These are phyloP conservation scores for Pseudocercospora fuligena DNA, from an alignment of 2,329 filamentous ascomycete genomes.

Conservation along the genomic window DNA sequence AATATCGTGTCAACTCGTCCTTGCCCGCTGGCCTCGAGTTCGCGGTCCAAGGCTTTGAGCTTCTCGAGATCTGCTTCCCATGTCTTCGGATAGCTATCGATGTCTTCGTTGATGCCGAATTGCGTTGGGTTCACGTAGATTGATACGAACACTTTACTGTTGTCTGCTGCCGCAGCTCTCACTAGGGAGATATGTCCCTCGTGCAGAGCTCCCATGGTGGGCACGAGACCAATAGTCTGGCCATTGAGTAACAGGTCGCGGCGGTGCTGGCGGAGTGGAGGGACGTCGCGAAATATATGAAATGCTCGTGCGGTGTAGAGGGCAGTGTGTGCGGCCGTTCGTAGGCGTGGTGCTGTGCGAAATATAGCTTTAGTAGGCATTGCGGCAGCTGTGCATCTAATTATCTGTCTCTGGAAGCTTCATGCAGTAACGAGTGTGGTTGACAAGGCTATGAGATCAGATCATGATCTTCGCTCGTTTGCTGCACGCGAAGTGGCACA, in stretches of 20 bases:
- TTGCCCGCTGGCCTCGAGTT: constrained; percentile 60
- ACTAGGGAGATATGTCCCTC: constrained; percentile 86
- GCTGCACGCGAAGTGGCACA: neutral
- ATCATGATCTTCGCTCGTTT: neutral
- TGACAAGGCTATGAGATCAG: neutral
- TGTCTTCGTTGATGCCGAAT: constrained; percentile 87
- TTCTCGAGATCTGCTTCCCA: constrained; percentile 77
- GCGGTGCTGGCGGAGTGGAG: constrained; percentile 72
- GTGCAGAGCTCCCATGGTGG: constrained; percentile 98
- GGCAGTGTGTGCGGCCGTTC: neutral
- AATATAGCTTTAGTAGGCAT: neutral
- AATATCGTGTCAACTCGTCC: constrained; percentile 84
- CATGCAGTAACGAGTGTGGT: neutral
- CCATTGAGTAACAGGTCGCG: constrained; percentile 67
- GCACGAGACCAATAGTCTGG: constrained; percentile 82
- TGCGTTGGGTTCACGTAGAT: constrained; percentile 97
- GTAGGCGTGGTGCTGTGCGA: neutral
- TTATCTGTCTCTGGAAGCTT: neutral
- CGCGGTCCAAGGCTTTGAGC: constrained; percentile 70
- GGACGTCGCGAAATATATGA: constrained; percentile 76
- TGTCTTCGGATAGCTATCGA: constrained; percentile 86
- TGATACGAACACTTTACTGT: constrained; percentile 84
- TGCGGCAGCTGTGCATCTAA: neutral
- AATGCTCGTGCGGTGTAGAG: constrained; percentile 51
- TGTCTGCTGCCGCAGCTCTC: constrained; percentile 79